Evolutionary conservation across 179 eudicot species (phyloP), one percentile per base, ranked within the genome.

Genomic region (Pouteria campechiana): DNA sequence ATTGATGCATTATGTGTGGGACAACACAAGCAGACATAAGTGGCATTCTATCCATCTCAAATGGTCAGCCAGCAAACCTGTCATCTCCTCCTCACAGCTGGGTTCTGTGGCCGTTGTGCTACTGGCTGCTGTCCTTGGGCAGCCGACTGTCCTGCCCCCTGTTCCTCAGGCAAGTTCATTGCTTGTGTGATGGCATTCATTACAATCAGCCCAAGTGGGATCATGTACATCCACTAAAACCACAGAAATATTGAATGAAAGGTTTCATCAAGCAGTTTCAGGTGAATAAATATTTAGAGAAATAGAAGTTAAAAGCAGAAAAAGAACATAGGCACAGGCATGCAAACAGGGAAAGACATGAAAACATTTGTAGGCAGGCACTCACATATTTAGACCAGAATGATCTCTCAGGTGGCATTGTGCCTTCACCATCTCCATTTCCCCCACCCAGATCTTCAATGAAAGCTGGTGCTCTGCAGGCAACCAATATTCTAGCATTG

Each of bases 341-440:
- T n/a, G 8, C 4, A 32, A n/a, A 5, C 28, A 25, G 29, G 15
- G 20, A 25, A 44, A 2, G 20, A 25, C 19, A 29, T 24, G 2
- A 44, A 44, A 25, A 25, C 35, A 19, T 19, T n/a, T n/a, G n/a
- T n/a, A n/a, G n/a, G n/a, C 18, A 33, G 34, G 10, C 15, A 64
- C 97, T 81, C 51, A 90, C 98, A 54, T 90, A 90, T 90, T 85
- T 90, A 31, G 95, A 87, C 98, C 95, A 90, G 42, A 90, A 81
- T 42, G 95, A 76, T 64, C 57, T 81, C 54, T 90, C 95, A 42
- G 88, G 89, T 38, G 58, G 93, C 37, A 52, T 41, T 34, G 52
- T 29, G 44, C 49, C 79, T 63, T 86, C 95, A 41, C 63, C 87
- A 34, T 70, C 82, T 17, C 44, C 69, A 46, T 34, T 63, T 44